These are phyloP conservation scores for Apiospora sp. DNA, from an alignment of 2,329 filamentous ascomycete species.

Conservation along the genomic window DNA sequence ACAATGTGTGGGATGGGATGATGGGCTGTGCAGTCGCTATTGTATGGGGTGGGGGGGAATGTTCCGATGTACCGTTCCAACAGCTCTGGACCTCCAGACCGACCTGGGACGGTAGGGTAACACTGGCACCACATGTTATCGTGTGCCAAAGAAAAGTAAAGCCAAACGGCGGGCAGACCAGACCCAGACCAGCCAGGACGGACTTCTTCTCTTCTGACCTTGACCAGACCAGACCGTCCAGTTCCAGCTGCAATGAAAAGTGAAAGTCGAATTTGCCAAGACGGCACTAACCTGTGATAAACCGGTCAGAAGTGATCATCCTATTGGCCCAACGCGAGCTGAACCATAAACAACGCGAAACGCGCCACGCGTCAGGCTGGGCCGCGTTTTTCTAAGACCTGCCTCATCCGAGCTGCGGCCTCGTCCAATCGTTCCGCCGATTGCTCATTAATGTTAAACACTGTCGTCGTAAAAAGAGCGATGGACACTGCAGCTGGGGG, in stretches of 20 bases:
- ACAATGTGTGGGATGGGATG: neutral
- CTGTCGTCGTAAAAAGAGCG: constrained; percentile 9
- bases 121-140: constrained; percentile 15
- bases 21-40: neutral
- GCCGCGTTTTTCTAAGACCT: constrained; percentile 14
- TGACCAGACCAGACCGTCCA: too few species aligned
- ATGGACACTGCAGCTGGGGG: constrained; percentile 3
- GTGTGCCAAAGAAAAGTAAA: neutral
- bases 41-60: neutral
- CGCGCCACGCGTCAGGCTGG: constrained; percentile 23
- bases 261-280: constrained; percentile 5
- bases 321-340: constrained; percentile 22
- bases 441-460: constrained; percentile 21
- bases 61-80: neutral
- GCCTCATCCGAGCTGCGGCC: constrained; percentile 17
- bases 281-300: constrained; percentile 15
- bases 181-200: too few species aligned
- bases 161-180: neutral
- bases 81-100: constrained; percentile 2
- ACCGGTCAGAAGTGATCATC: neutral
- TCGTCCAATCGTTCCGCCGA: constrained; percentile 21
- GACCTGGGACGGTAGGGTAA: constrained; percentile 12
- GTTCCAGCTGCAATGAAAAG: too few species aligned
- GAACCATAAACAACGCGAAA: constrained; percentile 24
- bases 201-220: too few species aligned